Evolutionary conservation across 208 protist species (phyloP).

Genomic region (Crithidia sp.): DNA sequence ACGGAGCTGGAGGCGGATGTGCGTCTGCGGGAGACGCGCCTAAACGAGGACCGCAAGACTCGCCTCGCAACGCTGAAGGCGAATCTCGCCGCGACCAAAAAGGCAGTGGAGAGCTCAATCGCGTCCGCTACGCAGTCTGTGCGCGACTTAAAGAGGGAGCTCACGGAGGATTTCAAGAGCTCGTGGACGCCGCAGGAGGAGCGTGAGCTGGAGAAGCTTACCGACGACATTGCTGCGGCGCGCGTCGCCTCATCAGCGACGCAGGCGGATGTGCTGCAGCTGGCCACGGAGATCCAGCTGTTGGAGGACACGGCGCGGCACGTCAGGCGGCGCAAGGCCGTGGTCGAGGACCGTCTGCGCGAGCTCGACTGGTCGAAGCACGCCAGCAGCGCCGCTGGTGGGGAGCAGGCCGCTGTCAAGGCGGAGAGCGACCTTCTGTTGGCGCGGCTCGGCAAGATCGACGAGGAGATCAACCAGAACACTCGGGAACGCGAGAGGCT

Average conservation of each 20-base stretch:
- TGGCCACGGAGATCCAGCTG: slow-evolving; percentile 70
- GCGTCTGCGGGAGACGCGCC: slow-evolving; percentile 35
- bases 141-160: slow-evolving; percentile 47
- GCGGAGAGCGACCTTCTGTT: slow-evolving; percentile 51
- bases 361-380: slow-evolving; percentile 68
- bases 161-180: slow-evolving; percentile 68
- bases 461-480: slow-evolving; percentile 44
- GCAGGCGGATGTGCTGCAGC: slow-evolving; percentile 56
- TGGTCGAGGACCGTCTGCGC: slow-evolving; percentile 63
- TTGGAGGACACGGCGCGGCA: slow-evolving; percentile 77
- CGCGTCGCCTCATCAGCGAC: slow-evolving; percentile 39
- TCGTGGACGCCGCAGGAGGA: slow-evolving; percentile 72
- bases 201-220: slow-evolving; percentile 62
- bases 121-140: slow-evolving; percentile 37
- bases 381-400: slow-evolving; percentile 27
- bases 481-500: slow-evolving; percentile 48
- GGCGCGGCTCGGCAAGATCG: slow-evolving; percentile 50
- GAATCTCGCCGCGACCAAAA: slow-evolving; percentile 45
- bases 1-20: slow-evolving; percentile 56
- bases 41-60: slow-evolving; percentile 47
- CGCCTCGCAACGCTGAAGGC: slow-evolving; percentile 54
- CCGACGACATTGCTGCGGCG: slow-evolving; percentile 42
- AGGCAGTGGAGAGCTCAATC: slow-evolving; percentile 54
- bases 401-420: slow-evolving; percentile 63
- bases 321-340: slow-evolving; percentile 49